phyloP scores from a whole-genome alignment of 2,329 filamentous ascomycete genomes.

The Pestalotiopsis sp. region DNA sequence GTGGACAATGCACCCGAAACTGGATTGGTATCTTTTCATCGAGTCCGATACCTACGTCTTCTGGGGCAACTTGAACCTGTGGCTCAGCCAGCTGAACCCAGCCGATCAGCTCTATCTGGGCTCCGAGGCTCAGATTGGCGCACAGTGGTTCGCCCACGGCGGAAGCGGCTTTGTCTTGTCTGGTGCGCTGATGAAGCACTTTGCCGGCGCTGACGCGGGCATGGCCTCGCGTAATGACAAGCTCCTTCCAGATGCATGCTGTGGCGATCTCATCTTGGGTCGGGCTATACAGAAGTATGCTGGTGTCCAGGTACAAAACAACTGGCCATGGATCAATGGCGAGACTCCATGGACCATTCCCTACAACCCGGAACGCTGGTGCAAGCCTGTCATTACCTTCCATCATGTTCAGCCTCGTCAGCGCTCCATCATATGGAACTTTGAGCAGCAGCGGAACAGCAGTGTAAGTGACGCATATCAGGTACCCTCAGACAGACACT shows the following conservation, averaged over 20 bases:
- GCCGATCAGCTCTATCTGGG: not conserved
- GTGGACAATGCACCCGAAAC: not conserved
- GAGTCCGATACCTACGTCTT: slow-evolving; percentile 4
- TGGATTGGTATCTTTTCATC: slow-evolving; percentile 5
- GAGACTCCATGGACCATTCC: slow-evolving; percentile 3
- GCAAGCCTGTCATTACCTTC: not conserved
- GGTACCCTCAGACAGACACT: not conserved
- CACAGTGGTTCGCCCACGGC: slow-evolving; percentile 2
- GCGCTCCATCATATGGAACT: not conserved
- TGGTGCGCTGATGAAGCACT: not conserved
- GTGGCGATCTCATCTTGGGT: not conserved
- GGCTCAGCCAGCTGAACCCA: not conserved
- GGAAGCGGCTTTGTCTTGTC: slow-evolving; percentile 1
- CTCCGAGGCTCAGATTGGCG: not conserved
- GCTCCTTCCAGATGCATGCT: slow-evolving; percentile 1
- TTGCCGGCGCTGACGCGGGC: not conserved
- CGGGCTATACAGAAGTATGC: not conserved
- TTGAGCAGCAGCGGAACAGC: slow-evolving; percentile 3
- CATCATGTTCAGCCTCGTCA: slow-evolving; percentile 2
- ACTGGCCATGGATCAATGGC: slow-evolving; percentile 5
- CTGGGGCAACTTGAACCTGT: not conserved
- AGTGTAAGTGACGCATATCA: not conserved
- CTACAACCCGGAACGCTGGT: not conserved
- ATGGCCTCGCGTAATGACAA: slow-evolving; percentile 2
- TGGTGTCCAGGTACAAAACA: slow-evolving; percentile 1